Evolutionary conservation across 805 yeast genomes (phyloP).

Genomic region (Zygoascus ofunaensis): DNA sequence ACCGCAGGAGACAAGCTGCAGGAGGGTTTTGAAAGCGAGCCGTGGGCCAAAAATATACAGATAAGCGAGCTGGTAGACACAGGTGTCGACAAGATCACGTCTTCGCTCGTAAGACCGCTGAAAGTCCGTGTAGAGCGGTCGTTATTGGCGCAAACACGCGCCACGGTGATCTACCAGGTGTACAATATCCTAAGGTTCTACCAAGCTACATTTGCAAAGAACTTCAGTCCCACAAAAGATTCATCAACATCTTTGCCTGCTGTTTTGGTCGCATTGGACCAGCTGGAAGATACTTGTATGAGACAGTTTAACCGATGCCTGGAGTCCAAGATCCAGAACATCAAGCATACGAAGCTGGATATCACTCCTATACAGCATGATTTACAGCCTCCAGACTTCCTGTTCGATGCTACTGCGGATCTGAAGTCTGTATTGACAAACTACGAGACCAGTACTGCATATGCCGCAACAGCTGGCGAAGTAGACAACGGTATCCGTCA

Average conservation of each 20-base stretch:
- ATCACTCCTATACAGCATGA: slow-evolving; percentile 32
- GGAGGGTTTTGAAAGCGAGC: slow-evolving; percentile 14
- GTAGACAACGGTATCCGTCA: slow-evolving; percentile 11
- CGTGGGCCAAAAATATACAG: slow-evolving; percentile 26
- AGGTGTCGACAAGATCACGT: slow-evolving; percentile 43
- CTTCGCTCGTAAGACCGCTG: slow-evolving; percentile 49
- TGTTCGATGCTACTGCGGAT: slow-evolving; percentile 53
- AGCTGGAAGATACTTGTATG: slow-evolving; percentile 30
- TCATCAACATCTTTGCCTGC: slow-evolving; percentile 18
- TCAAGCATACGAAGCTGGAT: slow-evolving; percentile 31
- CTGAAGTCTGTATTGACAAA: slow-evolving; percentile 49
- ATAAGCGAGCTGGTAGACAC: slow-evolving; percentile 21
- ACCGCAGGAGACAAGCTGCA: slow-evolving; percentile 14
- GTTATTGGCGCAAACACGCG: slow-evolving; percentile 52
- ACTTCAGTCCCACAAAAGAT: slow-evolving; percentile 3
- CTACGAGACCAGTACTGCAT: slow-evolving; percentile 28
- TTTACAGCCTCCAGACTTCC: slow-evolving; percentile 77
- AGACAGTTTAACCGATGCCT: slow-evolving; percentile 35
- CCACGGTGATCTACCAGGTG: slow-evolving; percentile 48
- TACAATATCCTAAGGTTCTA: slow-evolving; percentile 61
- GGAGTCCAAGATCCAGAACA: slow-evolving; percentile 29
- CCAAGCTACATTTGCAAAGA: slow-evolving; percentile 49
- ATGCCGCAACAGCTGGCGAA: slow-evolving; percentile 8
- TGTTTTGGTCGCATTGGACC: slow-evolving; percentile 19
- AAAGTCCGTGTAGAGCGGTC: slow-evolving; percentile 60